phyloP scores from a whole-genome alignment of 805 yeast genomes.

The Ogataea pini region DNA sequence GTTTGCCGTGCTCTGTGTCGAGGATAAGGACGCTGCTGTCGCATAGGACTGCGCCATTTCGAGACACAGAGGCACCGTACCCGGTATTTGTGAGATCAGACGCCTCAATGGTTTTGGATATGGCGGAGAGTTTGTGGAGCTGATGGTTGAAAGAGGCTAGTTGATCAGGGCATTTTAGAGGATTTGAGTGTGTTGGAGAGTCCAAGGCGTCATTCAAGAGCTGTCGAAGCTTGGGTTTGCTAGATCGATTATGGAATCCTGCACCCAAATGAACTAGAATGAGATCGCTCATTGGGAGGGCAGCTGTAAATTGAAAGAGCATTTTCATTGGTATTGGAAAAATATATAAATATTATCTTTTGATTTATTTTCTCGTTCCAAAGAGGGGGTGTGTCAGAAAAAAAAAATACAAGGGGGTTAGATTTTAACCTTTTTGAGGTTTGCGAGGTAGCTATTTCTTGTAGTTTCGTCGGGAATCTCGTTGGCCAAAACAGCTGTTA shows the following conservation, averaged over 20 bases:
- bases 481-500: constrained; percentile 33
- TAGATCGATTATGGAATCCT: constrained; percentile 39
- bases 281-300: constrained; percentile 6
- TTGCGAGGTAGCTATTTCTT: constrained; percentile 18
- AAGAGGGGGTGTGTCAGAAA: background rate
- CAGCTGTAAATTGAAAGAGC: background rate
- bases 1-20: constrained; percentile 15
- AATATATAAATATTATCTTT: background rate
- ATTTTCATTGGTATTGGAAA: too few relatives aligned
- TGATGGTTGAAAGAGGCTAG: background rate
- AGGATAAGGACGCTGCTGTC: constrained; percentile 42
- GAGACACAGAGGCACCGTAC: constrained; percentile 45
- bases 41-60: constrained; percentile 43
- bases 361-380: background rate
- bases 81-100: constrained; percentile 51
- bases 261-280: constrained; percentile 52
- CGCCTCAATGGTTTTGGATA: constrained; percentile 31
- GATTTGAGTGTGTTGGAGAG: background rate
- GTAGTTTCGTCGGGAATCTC: constrained; percentile 31
- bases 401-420: background rate
- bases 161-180: background rate
- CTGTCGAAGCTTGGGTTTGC: background rate
- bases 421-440: constrained; percentile 21
- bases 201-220: constrained; percentile 6
- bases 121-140: constrained; percentile 8